Evolutionary conservation across 768 basidiomycete genomes (phyloP), one percentile per base, ranked within the genome.

Genomic region (Vararia minispora): DNA sequence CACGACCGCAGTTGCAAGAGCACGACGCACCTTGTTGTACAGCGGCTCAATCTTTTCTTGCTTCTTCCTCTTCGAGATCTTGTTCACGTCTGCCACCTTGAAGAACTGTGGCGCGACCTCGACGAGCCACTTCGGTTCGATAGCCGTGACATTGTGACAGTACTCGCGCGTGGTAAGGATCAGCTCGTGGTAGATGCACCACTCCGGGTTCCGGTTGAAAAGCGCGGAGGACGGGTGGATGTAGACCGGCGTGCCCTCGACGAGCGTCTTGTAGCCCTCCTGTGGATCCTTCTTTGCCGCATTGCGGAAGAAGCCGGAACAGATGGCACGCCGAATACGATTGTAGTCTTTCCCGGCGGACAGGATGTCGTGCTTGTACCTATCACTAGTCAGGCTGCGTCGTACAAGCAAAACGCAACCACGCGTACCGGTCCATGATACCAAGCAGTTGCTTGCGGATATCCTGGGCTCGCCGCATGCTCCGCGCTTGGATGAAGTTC

Each of bases 71-170:
- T 92, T 94, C 55, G 87, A 91, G 63, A 98, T 94, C 62, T 95
- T 97, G 65, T 91, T 92, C 37, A 77, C 85, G 59, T 98, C 95
- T 2, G 94, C 91, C 30, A 99, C 90, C 60, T 87, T 88, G 81
- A 98, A 99, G 71, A 95, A 97, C 43, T 92, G 90, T 1, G 95
- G 94, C 6, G 94, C 95, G 17, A 94, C 91, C 53, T 99, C 92
- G 13, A 91, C 86, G 6, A 98, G 75, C 95, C 94, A 99, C 58
- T 95, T 95, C 4, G 95, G 94, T 56, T 99, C 95, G 43, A 99
- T 74, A 1, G 89, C 87, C 0, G 90, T 94, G 30, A 98, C 89
- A 39, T 86, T 90, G 51, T 87, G 82, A 57, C 82, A 87, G 54
- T 87, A 95, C 60, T 90, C 87, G 51, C 91, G 76, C n/a, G 95